These are phyloP conservation scores for Erodium chrysanthum DNA, from an alignment of 441 rosid genomes.

Conservation along the genomic window DNA sequence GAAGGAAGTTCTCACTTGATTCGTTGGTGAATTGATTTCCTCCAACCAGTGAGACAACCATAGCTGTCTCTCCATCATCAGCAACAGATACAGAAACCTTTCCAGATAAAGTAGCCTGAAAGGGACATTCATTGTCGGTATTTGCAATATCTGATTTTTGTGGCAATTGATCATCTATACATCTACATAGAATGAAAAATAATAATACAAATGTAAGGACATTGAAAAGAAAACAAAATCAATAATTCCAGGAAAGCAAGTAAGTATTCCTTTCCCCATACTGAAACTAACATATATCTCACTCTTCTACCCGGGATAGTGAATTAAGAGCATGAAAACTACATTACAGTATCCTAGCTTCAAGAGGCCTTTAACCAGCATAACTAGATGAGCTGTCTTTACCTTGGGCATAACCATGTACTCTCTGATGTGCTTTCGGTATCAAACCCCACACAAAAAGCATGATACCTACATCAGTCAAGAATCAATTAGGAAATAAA, in stretches of 20 bases:
- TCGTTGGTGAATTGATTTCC: constrained; percentile 36
- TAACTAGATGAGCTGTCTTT: constrained; percentile 17
- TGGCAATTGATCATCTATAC: constrained; percentile 41
- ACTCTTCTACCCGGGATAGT: not conserved
- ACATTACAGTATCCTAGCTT: constrained; percentile 9
- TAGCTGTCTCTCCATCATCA: constrained; percentile 90
- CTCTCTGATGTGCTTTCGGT: constrained; percentile 67
- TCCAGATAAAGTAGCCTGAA: constrained; percentile 44
- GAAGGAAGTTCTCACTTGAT: constrained; percentile 32
- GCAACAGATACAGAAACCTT: constrained; percentile 75
- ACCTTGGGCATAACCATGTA: constrained; percentile 97
- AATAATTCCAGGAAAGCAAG: not conserved
- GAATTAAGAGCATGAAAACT: constrained; percentile 7
- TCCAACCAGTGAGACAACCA: constrained; percentile 75
- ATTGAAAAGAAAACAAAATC: not conserved
- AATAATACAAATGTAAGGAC: constrained; percentile 15
- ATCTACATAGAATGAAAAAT: constrained; percentile 41
- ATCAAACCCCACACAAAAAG: constrained; percentile 92
- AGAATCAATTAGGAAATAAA: constrained; percentile 21
- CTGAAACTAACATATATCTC: not conserved
- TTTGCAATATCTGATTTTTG: constrained; percentile 39
- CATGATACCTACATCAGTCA: constrained; percentile 75
- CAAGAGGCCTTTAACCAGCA: constrained; percentile 4
- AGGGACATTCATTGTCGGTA: constrained; percentile 32
- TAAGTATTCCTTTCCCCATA: not conserved